Evolutionary conservation across 192 early-diverging fungal genomes (phyloP), one percentile per base, ranked within the genome.

Genomic region (Fimicolochytrium jonesii): DNA sequence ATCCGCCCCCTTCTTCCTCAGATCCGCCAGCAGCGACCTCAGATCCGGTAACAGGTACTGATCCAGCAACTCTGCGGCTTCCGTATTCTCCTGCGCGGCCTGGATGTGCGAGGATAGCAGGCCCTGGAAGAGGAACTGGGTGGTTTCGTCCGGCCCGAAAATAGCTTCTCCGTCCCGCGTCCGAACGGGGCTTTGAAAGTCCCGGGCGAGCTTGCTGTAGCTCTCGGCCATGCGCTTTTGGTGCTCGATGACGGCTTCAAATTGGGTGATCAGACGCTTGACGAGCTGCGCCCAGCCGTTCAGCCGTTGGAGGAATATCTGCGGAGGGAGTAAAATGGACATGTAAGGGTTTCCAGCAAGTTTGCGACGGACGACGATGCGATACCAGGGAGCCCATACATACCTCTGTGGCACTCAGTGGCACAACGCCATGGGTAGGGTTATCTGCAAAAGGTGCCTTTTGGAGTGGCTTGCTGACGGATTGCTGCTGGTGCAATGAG

Each of bases 1-100:
- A 57, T 77, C 75, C 3, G 41, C 22, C 7, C 52, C 47, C 53
- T 76, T 75, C 30, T 52, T 39, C 28, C 61, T 28, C n/a, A 77
- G 51, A 42, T 77, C 75, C 4, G 31, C 49, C 2, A 70, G 46
- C 20, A 81, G 53, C 15, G 70, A 50, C 45, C 68, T 34, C 44
- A 81, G 67, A 25, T 60, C 71, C 15, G 79, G 75, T 20, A 81
- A 45, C 4, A 68, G 64, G 42, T 81, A 67, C 25, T 43, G 67
- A 32, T 74, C 79, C 31, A 77, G 67, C 33, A 61, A 56, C 15
- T 36, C 45, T 11, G 74, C 71, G 6, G 64, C 54, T 15, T 59
- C 72, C 3, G 52, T 46, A 49, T 68, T 67, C 34, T 66, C 70
- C 5, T 61, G 22, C 10, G 71, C 52, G 11, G 43, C 23, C 17